phyloP scores from a whole-genome alignment of 2,329 filamentous ascomycete genomes.

The Xylariaceae sp. region DNA sequence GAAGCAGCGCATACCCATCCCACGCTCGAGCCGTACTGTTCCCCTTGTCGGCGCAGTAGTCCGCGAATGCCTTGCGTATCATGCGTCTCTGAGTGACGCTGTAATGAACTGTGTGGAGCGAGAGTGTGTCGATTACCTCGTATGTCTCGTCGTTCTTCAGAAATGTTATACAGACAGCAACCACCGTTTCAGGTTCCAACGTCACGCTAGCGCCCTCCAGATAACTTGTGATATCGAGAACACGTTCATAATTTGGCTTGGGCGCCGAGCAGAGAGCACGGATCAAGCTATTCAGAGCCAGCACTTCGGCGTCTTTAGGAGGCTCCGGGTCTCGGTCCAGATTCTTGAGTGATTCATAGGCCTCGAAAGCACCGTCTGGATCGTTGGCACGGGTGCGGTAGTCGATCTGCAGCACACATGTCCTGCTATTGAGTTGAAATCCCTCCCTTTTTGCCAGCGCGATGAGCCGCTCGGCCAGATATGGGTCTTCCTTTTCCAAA shows the following conservation, averaged over 20 bases:
- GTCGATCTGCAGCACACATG: slow-evolving; percentile 66
- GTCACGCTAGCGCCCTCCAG: slow-evolving; percentile 62
- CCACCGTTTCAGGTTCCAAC: slow-evolving; percentile 68
- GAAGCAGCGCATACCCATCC: slow-evolving; percentile 58
- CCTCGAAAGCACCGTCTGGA: slow-evolving; percentile 58
- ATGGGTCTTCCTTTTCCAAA: slow-evolving; percentile 59
- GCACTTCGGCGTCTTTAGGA: slow-evolving; percentile 50
- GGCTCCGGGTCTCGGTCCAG: slow-evolving; percentile 38
- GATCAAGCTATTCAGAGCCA: slow-evolving; percentile 64
- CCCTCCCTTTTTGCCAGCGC: slow-evolving; percentile 56
- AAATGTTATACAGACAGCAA: slow-evolving; percentile 64
- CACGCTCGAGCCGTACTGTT: slow-evolving; percentile 58
- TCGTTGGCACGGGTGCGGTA: slow-evolving; percentile 69
- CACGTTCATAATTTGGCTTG: slow-evolving; percentile 58
- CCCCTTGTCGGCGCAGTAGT: slow-evolving; percentile 56
- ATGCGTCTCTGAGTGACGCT: slow-evolving; percentile 60
- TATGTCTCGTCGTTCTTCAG: slow-evolving; percentile 68
- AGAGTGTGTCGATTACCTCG: slow-evolving; percentile 76
- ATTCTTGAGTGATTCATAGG: slow-evolving; percentile 56
- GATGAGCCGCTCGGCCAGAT: slow-evolving; percentile 67
- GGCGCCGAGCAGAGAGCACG: slow-evolving; percentile 55
- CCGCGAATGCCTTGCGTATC: slow-evolving; percentile 58
- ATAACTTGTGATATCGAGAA: slow-evolving; percentile 66
- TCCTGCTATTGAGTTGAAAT: slow-evolving; percentile 60
- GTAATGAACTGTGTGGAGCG: slow-evolving; percentile 63